Evolutionary conservation across 805 yeast species (phyloP).

Genomic region (Kuraishia ogatae): DNA sequence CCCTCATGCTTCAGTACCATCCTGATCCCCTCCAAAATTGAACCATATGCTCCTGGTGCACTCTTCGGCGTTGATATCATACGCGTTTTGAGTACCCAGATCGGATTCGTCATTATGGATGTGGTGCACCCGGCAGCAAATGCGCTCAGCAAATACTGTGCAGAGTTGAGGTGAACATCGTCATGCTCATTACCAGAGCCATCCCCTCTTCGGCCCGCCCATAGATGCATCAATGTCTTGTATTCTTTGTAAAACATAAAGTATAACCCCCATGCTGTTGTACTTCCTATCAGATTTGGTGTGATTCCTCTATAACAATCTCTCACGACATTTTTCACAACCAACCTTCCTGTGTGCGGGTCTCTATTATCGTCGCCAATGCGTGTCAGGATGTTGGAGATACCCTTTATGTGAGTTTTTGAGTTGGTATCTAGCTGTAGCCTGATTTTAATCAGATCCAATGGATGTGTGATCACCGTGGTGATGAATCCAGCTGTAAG

Average conservation of each 20-base stretch:
- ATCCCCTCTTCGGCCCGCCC: slow-evolving; percentile 7
- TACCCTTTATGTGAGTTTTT: slow-evolving; percentile 20
- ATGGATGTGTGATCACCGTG: slow-evolving; percentile 78
- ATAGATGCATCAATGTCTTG: slow-evolving; percentile 25
- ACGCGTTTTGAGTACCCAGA: slow-evolving; percentile 93
- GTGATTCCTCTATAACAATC: slow-evolving; percentile 66
- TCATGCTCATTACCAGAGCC: slow-evolving; percentile 6
- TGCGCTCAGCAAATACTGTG: slow-evolving; percentile 45
- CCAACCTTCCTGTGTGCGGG: slow-evolving; percentile 2
- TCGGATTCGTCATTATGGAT: slow-evolving; percentile 76
- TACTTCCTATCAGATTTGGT: slow-evolving; percentile 77
- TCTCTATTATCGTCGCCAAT: slow-evolving; percentile 6
- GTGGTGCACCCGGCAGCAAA: slow-evolving; percentile 70
- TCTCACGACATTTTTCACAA: slow-evolving; percentile 7
- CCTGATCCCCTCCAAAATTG: slow-evolving; percentile 45
- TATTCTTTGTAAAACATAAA: slow-evolving; percentile 67
- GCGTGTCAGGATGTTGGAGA: slow-evolving; percentile 12
- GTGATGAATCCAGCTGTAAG: slow-evolving; percentile 74
- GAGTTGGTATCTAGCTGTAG: slow-evolving; percentile 52
- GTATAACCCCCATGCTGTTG: slow-evolving; percentile 84
- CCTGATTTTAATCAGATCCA: slow-evolving; percentile 78
- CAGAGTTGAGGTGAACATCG: slow-evolving; percentile 29
- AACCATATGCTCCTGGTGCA: slow-evolving; percentile 44
- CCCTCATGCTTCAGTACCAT: slow-evolving; percentile 48
- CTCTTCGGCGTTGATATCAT: slow-evolving; percentile 50